A percentile compares a stretch with the other conserved stretches of the same genome.
Conservation (phyloP, 495 filamentous ascomycete species). For the Aspergillus olivimuriae region DNA sequence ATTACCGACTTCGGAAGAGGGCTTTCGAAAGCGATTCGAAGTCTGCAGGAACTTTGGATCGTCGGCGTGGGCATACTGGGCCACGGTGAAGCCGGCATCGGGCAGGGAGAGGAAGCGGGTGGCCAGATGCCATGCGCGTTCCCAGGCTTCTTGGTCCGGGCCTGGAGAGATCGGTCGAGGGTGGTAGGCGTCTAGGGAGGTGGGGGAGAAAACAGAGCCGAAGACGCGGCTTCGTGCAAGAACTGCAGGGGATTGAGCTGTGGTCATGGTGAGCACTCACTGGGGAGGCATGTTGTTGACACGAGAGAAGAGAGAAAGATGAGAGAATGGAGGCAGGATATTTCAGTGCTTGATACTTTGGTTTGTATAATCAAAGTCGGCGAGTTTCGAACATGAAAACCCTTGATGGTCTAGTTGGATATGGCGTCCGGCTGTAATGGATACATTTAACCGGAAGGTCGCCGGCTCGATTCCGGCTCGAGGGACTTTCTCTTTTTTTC, state of each 20-base stretch:
- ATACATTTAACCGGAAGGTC: no score
- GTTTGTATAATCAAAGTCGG: no score
- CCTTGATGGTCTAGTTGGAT: no score
- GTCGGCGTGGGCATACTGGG: slow-evolving; percentile 16
- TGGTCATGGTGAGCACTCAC: slow-evolving; percentile 7
- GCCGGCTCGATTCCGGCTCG: no score
- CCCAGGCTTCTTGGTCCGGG: slow-evolving; percentile 54
- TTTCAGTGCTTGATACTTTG: no score
- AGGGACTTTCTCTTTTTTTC: no score
- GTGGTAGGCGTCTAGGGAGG: slow-evolving; percentile 25
- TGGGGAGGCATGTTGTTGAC: no score
- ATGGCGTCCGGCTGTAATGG: no score
- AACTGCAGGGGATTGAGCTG: slow-evolving; percentile 23
- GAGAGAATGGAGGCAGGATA: no score
- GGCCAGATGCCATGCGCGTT: slow-evolving; percentile 63
- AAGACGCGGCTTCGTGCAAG: slow-evolving; percentile 40
- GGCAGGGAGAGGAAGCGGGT: slow-evolving; percentile 57
- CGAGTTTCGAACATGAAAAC: no score
- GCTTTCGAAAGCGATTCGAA: slow-evolving; percentile 27
- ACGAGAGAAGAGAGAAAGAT: no score
- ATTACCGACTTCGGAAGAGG: slow-evolving; percentile 26
- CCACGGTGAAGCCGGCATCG: slow-evolving; percentile 25
- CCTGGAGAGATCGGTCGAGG: neutral
- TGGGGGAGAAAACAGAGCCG: slow-evolving; percentile 46
- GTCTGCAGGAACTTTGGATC: slow-evolving; percentile 23